Conservation (phyloP, 192 early-diverging fungal genomes). For the Coemansia sp. region DNA sequence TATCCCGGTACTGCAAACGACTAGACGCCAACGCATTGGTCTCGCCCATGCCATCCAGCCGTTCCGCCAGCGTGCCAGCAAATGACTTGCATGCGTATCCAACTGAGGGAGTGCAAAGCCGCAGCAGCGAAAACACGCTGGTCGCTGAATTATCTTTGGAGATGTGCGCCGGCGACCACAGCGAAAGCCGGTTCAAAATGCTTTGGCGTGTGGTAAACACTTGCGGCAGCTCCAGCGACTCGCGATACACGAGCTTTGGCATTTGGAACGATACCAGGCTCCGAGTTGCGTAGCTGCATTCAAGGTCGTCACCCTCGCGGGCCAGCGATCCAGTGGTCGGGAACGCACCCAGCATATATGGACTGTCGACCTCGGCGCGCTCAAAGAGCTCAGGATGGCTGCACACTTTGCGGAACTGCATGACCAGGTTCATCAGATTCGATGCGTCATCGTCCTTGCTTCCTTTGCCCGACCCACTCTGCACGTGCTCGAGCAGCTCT, state of each 20-base stretch:
- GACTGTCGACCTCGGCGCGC: slow-evolving; percentile 89
- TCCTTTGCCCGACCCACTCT: slow-evolving; percentile 78
- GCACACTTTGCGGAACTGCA: slow-evolving; percentile 90
- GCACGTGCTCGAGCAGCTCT: slow-evolving; percentile 68
- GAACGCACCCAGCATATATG: slow-evolving; percentile 70
- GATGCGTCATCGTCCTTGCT: slow-evolving; percentile 84
- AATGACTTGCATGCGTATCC: slow-evolving; percentile 23
- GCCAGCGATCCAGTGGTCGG: slow-evolving; percentile 92
- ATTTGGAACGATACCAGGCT: slow-evolving; percentile 63
- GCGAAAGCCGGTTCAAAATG: slow-evolving; percentile 19
- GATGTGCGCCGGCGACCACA: slow-evolving; percentile 36
- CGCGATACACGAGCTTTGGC: slow-evolving; percentile 66
- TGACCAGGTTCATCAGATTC: slow-evolving; percentile 90
- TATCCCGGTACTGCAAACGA: slow-evolving; percentile 9
- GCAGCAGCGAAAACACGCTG: slow-evolving; percentile 34
- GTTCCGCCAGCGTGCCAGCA: slow-evolving; percentile 16
- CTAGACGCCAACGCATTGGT: neutral
- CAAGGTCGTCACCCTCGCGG: slow-evolving; percentile 75
- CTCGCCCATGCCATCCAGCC: slow-evolving; percentile 18
- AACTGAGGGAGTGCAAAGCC: slow-evolving; percentile 36
- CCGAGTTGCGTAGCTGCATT: slow-evolving; percentile 72
- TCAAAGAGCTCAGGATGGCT: slow-evolving; percentile 89
- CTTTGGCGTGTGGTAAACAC: slow-evolving; percentile 20
- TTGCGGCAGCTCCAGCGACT: slow-evolving; percentile 40
- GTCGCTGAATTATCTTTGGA: slow-evolving; percentile 2